Evolutionary conservation across 2,329 filamentous ascomycete species (phyloP), one percentile per base, ranked within the genome.

Genomic region (Paraphaeosphaeria sporulosa): DNA sequence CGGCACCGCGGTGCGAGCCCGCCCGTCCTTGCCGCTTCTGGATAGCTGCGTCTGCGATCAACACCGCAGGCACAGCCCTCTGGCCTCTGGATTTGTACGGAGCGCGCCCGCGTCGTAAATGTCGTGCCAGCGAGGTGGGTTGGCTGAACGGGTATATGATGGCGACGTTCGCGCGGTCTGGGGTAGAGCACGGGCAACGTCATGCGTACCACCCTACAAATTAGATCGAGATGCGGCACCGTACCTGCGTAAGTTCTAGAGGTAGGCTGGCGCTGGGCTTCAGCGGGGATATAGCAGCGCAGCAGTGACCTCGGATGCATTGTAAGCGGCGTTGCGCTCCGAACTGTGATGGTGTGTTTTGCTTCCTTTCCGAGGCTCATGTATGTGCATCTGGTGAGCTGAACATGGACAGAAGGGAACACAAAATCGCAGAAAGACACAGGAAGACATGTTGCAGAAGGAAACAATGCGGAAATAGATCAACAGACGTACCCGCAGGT

Each of bases 11-110:
- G 17, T 40, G 27, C 58, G 60, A 60, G 62, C 42, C 17, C 34
- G 48, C 27, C 36, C 30, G 54, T 63, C 60, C n/a, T 47, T 57
- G 27, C 61, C 55, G 19, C 15, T 21, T 60, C 40, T 19, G 58
- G 57, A 49, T 50, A 56, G 49, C 38, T 32, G 6, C 52, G 49
- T 58, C 36, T 30, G 17, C 25, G 36, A 55, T 55, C 42, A 21
- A 43, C 52, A 40, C 17, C 30, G 42, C 27, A 46, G 27, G 13
- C 15, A 15, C 21, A 52, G n/a, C 19, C 21, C 34, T 50, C 25
- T 30, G 21, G 21, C 38, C 17, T 40, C 17, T 40, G 30, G 30
- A 32, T 32, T 32, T 12, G 10, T 32, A 9, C 30, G 30, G 30
- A 32, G 30, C 30, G 10, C 4, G 30, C 17, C 4, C 38, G 38